Evolutionary conservation across 1,284 basidiomycete species (phyloP).

Genomic region (Trichosporon ovoides): DNA sequence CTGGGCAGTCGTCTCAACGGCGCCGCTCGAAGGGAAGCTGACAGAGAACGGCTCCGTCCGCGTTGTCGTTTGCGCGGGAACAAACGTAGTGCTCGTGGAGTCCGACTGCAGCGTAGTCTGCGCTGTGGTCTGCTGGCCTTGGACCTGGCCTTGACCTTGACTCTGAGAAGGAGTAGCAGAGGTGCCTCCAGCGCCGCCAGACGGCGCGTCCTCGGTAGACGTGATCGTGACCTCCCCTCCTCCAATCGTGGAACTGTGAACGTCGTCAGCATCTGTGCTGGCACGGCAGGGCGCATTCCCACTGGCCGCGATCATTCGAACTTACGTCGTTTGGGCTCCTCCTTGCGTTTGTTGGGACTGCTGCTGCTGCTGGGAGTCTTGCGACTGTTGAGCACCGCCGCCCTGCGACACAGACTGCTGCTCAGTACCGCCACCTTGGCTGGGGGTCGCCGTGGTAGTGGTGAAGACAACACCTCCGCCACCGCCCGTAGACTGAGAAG

Average conservation of each 20-base stretch:
- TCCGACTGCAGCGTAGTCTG: not conserved
- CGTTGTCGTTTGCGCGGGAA: not conserved
- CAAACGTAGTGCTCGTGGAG: constrained; percentile 2
- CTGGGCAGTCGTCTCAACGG: constrained; percentile 7
- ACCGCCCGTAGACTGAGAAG: not conserved
- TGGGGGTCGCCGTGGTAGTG: too few relatives aligned
- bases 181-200: not conserved
- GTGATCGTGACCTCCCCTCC: not conserved
- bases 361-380: not conserved
- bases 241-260: not conserved
- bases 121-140: not conserved
- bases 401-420: not conserved
- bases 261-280: not conserved
- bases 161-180: not conserved
- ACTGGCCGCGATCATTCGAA: too few relatives aligned
- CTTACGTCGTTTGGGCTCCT: not conserved
- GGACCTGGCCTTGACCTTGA: not conserved
- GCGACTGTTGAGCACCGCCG: not conserved
- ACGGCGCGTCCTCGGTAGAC: not conserved
- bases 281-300: too few relatives aligned
- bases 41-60: not conserved
- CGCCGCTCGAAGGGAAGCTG: not conserved
- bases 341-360: not conserved
- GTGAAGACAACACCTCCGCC: too few relatives aligned
- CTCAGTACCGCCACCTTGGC: too few relatives aligned